These are phyloP conservation scores for Plasmodium berghei DNA, from an alignment of 169 alveolate species.

Conservation along the genomic window DNA sequence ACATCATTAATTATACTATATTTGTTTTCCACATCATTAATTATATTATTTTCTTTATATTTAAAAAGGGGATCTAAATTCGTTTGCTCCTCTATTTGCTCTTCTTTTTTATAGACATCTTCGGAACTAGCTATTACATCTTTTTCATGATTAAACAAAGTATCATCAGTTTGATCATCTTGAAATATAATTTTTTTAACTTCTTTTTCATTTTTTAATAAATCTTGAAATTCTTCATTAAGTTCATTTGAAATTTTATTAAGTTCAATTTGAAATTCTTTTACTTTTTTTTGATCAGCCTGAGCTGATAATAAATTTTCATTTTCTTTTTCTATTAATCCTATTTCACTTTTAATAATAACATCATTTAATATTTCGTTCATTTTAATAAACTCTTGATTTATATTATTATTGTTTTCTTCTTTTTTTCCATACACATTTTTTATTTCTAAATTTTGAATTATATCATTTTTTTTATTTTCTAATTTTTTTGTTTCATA, in stretches of 20 bases:
- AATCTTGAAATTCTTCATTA: not conserved
- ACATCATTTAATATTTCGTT: slow-evolving; percentile 37
- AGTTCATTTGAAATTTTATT: too few species aligned
- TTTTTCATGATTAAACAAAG: too few species aligned
- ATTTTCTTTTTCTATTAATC: not conserved
- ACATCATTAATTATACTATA: too few species aligned
- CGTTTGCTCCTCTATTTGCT: not conserved
- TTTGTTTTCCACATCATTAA: not conserved
- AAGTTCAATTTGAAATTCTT: too few species aligned
- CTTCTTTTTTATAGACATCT: not conserved
- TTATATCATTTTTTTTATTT: slow-evolving; percentile 8
- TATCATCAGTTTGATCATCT: not conserved
- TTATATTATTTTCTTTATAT: not conserved
- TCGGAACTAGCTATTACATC: not conserved
- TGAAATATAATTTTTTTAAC: slow-evolving; percentile 13
- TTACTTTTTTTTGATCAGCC: too few species aligned
- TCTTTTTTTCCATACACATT: slow-evolving; percentile 3
- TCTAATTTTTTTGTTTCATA: not conserved
- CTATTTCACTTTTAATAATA: slow-evolving; percentile 23
- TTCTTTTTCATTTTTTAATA: slow-evolving; percentile 6
- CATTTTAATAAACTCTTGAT: slow-evolving; percentile 18
- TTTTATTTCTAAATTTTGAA: slow-evolving; percentile 23
- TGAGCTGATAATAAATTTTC: not conserved
- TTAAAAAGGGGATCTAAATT: not conserved
- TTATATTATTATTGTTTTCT: not conserved